phyloP scores from a whole-genome alignment of 345 rosid species.

The Citrus glauca region DNA sequence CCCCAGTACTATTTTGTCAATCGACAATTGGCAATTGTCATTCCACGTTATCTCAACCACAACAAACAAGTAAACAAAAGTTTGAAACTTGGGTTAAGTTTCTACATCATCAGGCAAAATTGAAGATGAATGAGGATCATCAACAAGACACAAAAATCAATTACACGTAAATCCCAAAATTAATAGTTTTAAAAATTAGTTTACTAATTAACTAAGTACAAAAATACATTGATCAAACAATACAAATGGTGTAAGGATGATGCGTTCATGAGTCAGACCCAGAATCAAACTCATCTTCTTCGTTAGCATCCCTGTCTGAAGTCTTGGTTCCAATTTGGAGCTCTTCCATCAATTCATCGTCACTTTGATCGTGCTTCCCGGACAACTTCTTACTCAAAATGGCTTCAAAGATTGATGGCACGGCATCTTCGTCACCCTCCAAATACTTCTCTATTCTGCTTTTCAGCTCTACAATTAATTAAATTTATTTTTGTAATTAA shows the following conservation, averaged over 20 bases:
- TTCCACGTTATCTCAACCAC: no score
- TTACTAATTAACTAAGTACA: no score
- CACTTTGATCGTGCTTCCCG: slow-evolving; percentile 58
- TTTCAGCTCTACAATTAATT: slow-evolving; percentile 45
- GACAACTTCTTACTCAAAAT: slow-evolving; percentile 61
- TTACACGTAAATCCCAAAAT: no score
- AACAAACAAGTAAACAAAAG: no score
- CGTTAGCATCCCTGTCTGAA: background rate
- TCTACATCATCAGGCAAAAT: no score
- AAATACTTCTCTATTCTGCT: slow-evolving; percentile 38
- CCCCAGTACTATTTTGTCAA: no score
- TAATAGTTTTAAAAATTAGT: no score
- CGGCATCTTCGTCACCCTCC: slow-evolving; percentile 52
- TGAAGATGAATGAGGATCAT: no score
- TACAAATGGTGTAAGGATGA: background rate
- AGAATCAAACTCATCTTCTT: slow-evolving; percentile 11
- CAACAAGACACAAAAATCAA: no score
- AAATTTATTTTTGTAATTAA: no score
- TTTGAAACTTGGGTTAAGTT: no score
- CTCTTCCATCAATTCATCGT: slow-evolving; percentile 7
- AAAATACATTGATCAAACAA: background rate
- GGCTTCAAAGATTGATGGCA: slow-evolving; percentile 58
- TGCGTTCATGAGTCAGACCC: background rate
- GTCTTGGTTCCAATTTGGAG: background rate
- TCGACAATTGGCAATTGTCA: no score